Percentiles rank a stretch among this genome's conserved stretches.
Evolutionary conservation across 225 moss, liverwort and hornwort species (phyloP).

Genomic region (Straminergon stramineum): DNA sequence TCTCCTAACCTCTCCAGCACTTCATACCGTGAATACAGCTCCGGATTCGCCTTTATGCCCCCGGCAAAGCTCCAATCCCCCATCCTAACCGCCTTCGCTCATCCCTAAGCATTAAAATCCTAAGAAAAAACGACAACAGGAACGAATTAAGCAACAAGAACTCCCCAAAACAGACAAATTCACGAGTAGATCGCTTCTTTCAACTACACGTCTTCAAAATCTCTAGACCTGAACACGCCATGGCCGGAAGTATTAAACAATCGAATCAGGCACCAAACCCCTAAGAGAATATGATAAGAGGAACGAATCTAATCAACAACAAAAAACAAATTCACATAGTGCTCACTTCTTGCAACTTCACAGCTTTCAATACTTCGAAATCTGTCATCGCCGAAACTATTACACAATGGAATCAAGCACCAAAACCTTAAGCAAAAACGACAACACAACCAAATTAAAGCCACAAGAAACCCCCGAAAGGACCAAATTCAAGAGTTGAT

Average conservation of each 20-base stretch:
- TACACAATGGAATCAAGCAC: background rate
- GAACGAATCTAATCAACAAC: background rate
- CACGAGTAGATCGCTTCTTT: background rate
- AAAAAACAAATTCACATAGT: background rate
- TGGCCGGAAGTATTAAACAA: too few species aligned
- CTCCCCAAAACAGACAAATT: background rate
- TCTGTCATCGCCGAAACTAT: background rate
- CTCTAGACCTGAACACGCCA: background rate
- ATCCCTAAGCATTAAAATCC: slow-evolving; percentile 7
- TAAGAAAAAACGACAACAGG: background rate
- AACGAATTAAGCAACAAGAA: background rate
- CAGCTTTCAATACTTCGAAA: background rate
- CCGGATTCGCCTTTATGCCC: slow-evolving; percentile 75
- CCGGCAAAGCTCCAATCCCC: slow-evolving; percentile 85
- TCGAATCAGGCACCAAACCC: background rate
- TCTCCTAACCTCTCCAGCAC: slow-evolving; percentile 87
- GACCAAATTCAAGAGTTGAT: background rate
- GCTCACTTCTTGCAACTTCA: background rate
- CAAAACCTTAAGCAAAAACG: background rate
- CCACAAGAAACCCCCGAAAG: background rate
- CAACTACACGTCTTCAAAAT: background rate
- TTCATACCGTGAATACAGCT: slow-evolving; percentile 75
- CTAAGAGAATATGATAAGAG: background rate
- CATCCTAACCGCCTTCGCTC: slow-evolving; percentile 35
- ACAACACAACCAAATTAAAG: background rate